phyloP scores from a whole-genome alignment of 2,329 filamentous ascomycete species.

The Aspergillus brunneoviolaceus region DNA sequence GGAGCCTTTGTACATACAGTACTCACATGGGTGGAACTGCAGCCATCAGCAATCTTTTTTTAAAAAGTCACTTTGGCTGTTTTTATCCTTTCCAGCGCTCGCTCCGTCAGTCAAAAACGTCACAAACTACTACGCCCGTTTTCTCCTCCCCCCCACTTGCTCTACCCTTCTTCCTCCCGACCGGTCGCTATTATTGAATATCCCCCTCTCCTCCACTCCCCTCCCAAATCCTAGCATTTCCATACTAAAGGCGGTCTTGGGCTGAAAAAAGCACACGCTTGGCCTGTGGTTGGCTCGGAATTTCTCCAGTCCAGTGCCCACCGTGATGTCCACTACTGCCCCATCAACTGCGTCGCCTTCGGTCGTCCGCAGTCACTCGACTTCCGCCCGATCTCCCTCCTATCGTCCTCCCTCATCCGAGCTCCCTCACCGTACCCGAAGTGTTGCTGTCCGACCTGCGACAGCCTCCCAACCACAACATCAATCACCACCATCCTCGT shows the following conservation, averaged over 20 bases:
- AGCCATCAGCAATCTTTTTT: constrained; percentile 11
- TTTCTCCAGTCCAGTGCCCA: constrained; percentile 9
- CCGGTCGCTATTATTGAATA: constrained; percentile 15
- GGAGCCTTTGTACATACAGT: neutral
- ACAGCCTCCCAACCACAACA: constrained; percentile 37
- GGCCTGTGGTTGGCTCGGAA: constrained; percentile 13
- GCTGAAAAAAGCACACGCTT: constrained; percentile 13
- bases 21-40: constrained; percentile 19
- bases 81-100: constrained; percentile 17
- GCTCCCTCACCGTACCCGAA: constrained; percentile 48
- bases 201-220: constrained; percentile 15
- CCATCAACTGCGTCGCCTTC: constrained; percentile 45
- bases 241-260: constrained; percentile 7
- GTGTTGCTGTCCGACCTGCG: constrained; percentile 44
- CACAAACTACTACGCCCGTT: neutral
- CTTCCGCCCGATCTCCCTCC: constrained; percentile 46
- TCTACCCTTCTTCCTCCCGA: constrained; percentile 25
- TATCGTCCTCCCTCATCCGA: constrained; percentile 43
- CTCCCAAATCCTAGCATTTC: constrained; percentile 11
- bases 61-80: constrained; percentile 14
- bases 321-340: constrained; percentile 49
- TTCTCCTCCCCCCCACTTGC: constrained; percentile 8
- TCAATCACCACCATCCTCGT: constrained; percentile 9
- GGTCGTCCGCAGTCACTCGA: constrained; percentile 52
- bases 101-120: constrained; percentile 22